A percentile compares a stretch with the other conserved stretches of the same genome.
These are phyloP conservation scores for Astrocystis sublimbata DNA, from an alignment of 495 filamentous ascomycete species.

Conservation along the genomic window DNA sequence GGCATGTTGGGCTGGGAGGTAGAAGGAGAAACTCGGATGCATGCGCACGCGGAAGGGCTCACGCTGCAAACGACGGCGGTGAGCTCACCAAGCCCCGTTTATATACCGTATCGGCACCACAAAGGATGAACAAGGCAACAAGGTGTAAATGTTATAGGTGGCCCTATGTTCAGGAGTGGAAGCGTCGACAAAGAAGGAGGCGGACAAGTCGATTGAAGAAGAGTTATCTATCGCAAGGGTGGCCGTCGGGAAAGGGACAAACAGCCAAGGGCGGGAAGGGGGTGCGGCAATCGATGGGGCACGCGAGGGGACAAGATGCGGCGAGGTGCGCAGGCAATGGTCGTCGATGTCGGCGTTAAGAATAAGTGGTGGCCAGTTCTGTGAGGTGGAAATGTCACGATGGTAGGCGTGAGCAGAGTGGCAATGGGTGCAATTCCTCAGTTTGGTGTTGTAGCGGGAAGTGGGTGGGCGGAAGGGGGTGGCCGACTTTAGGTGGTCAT, in stretches of 20 bases:
- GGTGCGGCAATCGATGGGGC: not conserved
- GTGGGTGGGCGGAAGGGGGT: no score
- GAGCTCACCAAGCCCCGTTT: not conserved
- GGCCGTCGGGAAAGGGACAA: not conserved
- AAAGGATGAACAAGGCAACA: not conserved
- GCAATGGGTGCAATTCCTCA: no score
- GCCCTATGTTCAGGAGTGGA: not conserved
- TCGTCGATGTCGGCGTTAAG: no score
- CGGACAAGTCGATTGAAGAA: not conserved
- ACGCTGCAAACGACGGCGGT: not conserved
- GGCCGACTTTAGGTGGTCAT: not conserved
- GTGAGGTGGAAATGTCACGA: no score
- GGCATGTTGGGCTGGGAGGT: conserved; percentile 55
- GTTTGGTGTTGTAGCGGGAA: no score
- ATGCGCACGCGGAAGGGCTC: conserved; percentile 6
- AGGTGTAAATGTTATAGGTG: not conserved
- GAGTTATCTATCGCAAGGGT: not conserved
- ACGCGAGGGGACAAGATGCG: no score
- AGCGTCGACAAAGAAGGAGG: not conserved
- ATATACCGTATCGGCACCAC: not conserved
- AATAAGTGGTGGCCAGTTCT: no score
- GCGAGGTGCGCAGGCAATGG: no score
- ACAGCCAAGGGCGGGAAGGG: not conserved
- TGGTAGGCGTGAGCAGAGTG: no score
- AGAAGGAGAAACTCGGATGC: not conserved